phyloP scores from a whole-genome alignment of 2,329 filamentous ascomycete genomes.

The Hypoxylon sp. region DNA sequence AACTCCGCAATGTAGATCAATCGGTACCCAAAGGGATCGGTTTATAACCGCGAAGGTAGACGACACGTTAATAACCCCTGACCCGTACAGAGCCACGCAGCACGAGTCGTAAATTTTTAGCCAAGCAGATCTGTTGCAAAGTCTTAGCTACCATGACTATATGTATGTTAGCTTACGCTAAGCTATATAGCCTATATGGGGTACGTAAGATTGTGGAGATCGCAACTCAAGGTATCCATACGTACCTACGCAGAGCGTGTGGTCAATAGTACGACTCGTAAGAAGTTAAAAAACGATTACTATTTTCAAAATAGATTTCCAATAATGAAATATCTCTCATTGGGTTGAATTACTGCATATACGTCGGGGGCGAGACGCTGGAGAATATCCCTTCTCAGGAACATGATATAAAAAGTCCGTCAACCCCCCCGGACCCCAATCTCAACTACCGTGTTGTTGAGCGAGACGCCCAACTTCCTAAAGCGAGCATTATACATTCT shows the following conservation, averaged over 20 bases:
- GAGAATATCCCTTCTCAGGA: not conserved
- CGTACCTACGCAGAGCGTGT: not conserved
- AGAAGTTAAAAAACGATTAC: conserved; percentile 1
- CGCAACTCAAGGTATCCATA: not conserved
- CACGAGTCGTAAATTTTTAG: conserved; percentile 12
- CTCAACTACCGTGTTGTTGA: conserved; percentile 5
- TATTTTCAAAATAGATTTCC: not conserved
- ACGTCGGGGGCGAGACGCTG: conserved; percentile 2
- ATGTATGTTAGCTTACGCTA: conserved; percentile 7
- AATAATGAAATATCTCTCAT: not conserved
- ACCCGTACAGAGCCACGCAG: conserved; percentile 23
- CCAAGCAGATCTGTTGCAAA: conserved; percentile 16
- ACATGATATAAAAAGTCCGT: not conserved
- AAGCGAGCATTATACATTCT: not conserved
- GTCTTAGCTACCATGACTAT: conserved; percentile 4
- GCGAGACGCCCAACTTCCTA: conserved; percentile 21
- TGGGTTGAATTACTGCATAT: not conserved
- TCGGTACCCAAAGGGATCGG: conserved; percentile 5
- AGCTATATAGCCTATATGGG: conserved; percentile 10
- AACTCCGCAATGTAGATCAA: conserved; percentile 23
- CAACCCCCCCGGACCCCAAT: conserved; percentile 8
- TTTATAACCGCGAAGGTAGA: not conserved
- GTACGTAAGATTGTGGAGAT: conserved; percentile 14
- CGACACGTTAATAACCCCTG: conserved; percentile 22
- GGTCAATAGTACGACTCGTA: conserved; percentile 3